These are phyloP conservation scores for Neonectria neomacrospora DNA, from an alignment of 2,329 filamentous ascomycete genomes.

Conservation along the genomic window DNA sequence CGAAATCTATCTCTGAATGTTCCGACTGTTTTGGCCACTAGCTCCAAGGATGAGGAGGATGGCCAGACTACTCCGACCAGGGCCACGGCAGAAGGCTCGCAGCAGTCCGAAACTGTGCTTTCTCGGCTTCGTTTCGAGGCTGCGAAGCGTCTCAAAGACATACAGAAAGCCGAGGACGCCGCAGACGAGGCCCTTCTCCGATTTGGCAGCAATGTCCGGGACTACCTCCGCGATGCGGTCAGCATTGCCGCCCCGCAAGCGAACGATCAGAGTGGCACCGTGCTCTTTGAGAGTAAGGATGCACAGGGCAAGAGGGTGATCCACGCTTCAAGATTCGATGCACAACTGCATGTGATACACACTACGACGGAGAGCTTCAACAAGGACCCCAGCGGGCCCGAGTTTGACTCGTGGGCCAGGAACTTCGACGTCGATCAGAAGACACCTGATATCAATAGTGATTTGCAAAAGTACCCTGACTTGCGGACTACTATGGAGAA, in stretches of 20 bases:
- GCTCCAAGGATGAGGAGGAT: constrained; percentile 48
- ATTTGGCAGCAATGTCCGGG: constrained; percentile 88
- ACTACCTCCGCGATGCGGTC: constrained; percentile 91
- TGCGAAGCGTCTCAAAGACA: constrained; percentile 84
- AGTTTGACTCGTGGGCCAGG: constrained; percentile 79
- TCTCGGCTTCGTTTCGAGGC: constrained; percentile 81
- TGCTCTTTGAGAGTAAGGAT: constrained; percentile 95
- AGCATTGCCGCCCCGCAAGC: constrained; percentile 80
- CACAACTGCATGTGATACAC: constrained; percentile 95
- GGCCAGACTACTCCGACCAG: constrained; percentile 61
- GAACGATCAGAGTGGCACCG: constrained; percentile 64
- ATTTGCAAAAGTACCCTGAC: constrained; percentile 88
- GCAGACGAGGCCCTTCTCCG: constrained; percentile 94
- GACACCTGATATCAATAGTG: constrained; percentile 83
- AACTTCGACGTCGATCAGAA: constrained; percentile 84
- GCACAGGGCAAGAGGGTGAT: constrained; percentile 90
- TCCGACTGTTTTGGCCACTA: constrained; percentile 46
- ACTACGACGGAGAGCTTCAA: constrained; percentile 83
- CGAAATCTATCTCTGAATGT: constrained; percentile 75
- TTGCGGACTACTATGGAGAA: constrained; percentile 92
- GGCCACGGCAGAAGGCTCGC: constrained; percentile 54
- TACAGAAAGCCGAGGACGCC: constrained; percentile 92
- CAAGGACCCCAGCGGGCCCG: constrained; percentile 79
- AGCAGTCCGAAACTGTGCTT: constrained; percentile 72
- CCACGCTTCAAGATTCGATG: constrained; percentile 93